Evolutionary conservation across 371 early-diverging fungal species (phyloP).

Genomic region (Chytridiales sp.): DNA sequence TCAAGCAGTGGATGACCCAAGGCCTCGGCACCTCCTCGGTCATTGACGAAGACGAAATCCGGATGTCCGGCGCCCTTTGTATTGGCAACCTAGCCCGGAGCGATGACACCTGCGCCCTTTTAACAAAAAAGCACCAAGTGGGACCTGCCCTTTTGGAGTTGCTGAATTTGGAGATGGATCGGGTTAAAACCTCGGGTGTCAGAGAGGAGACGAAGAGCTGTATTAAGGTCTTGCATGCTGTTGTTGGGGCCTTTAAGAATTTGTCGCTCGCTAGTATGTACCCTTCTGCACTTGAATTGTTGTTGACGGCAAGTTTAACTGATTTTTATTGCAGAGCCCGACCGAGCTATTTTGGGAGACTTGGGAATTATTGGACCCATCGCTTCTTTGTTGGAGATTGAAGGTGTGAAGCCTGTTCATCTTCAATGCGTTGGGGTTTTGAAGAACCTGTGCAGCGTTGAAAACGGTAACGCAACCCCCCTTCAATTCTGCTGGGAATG

Average conservation of each 20-base stretch:
- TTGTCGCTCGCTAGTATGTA: conserved; percentile 47
- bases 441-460: conserved; percentile 47
- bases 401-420: conserved; percentile 46
- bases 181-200: conserved; percentile 26
- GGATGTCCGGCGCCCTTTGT: conserved; percentile 52
- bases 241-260: conserved; percentile 54
- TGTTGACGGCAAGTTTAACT: conserved; percentile 5
- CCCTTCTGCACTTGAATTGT: neutral
- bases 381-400: conserved; percentile 36
- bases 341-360: conserved; percentile 38
- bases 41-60: conserved; percentile 48
- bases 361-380: conserved; percentile 37
- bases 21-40: conserved; percentile 23
- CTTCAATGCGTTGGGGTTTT: conserved; percentile 43
- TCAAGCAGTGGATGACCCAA: conserved; percentile 46
- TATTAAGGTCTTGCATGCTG: conserved; percentile 53
- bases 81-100: conserved; percentile 55
- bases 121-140: conserved; percentile 39
- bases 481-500: neutral
- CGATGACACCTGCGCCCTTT: conserved; percentile 42
- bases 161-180: conserved; percentile 35
- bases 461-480: conserved; percentile 29
- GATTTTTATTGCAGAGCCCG: conserved; percentile 24
- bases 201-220: conserved; percentile 40
- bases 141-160: conserved; percentile 39